Conservation (phyloP, 495 filamentous ascomycete species). For the Hypoxylon cercidicola region DNA sequence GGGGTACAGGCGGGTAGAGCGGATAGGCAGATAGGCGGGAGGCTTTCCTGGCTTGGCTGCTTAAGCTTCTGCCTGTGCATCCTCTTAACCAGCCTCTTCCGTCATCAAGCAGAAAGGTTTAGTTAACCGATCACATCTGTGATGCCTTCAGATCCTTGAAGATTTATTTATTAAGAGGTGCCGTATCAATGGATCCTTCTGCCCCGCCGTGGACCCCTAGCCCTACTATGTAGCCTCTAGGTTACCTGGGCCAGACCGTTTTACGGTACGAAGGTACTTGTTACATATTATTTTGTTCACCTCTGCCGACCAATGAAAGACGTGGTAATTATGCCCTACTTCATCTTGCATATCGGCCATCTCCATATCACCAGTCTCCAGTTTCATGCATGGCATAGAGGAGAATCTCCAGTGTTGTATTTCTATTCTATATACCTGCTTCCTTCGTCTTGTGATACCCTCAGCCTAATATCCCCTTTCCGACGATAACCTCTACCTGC, state of each 20-base stretch:
- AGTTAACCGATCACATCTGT: too few species aligned
- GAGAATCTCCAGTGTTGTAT: conserved; percentile 3
- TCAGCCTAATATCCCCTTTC: not conserved
- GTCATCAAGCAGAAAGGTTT: not conserved
- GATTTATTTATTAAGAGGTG: too few species aligned
- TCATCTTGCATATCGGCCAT: conserved; percentile 25
- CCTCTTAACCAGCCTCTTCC: not conserved
- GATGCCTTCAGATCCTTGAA: too few species aligned
- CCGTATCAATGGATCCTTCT: too few species aligned
- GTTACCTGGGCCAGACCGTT: too few species aligned
- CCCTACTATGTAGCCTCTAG: too few species aligned
- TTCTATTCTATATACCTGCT: conserved; percentile 14
- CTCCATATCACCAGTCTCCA: conserved; percentile 13
- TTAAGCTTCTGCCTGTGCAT: not conserved
- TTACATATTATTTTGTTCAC: conserved; percentile 1
- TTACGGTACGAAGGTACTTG: conserved; percentile 1
- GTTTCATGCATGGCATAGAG: conserved; percentile 25
- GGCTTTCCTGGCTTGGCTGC: not conserved
- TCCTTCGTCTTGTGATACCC: conserved; percentile 7
- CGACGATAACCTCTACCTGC: not conserved
- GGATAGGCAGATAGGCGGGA: not conserved
- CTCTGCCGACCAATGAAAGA: conserved; percentile 26
- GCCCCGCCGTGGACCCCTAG: too few species aligned
- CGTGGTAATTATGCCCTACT: conserved; percentile 11
- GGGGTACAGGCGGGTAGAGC: not conserved